Evolutionary conservation across 768 basidiomycete species (phyloP), one percentile per base, ranked within the genome.

Genomic region (Calocera cornea): DNA sequence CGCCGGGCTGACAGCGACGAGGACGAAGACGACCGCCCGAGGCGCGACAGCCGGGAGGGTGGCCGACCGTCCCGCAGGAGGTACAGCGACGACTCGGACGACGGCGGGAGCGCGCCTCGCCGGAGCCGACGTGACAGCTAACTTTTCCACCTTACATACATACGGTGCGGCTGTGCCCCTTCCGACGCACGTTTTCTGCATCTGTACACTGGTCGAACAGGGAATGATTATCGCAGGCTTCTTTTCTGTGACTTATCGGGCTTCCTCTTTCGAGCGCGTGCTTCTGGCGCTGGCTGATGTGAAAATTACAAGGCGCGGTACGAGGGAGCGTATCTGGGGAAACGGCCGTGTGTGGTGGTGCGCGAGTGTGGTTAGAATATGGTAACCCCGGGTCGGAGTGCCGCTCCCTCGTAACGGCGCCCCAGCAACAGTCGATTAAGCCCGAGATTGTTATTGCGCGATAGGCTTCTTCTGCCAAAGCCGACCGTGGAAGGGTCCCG

Each of bases 401-500:
- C 19, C 44, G 44, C 24, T 47, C 16, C 44, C 44, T 47, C 44
- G 44, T 47, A 47, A 47, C 44, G 24, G 44, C 19, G 19, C n/a
- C n/a, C n/a, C 44, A 19, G 44, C 24, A 7, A 47, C 16, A 19
- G 44, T 19, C 8, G 44, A 47, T 8, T 19, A 7, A n/a, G n/a
- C n/a, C n/a, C n/a, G n/a, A n/a, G n/a, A n/a, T n/a, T n/a, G n/a
- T n/a, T n/a, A n/a, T n/a, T n/a, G n/a, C n/a, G n/a, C n/a, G n/a
- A n/a, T n/a, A n/a, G n/a, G n/a, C n/a, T n/a, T n/a, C n/a, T n/a
- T n/a, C n/a, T n/a, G n/a, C n/a, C n/a, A n/a, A n/a, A n/a, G n/a
- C n/a, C n/a, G n/a, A n/a, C n/a, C n/a, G n/a, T n/a, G n/a, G 54
- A 60, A 60, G 54, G 54, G 54, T 60, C 54, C 54, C 31, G 10